Evolutionary conservation across 352 stramenopile species (phyloP).

Genomic region (Pelagophyceae sp.): DNA sequence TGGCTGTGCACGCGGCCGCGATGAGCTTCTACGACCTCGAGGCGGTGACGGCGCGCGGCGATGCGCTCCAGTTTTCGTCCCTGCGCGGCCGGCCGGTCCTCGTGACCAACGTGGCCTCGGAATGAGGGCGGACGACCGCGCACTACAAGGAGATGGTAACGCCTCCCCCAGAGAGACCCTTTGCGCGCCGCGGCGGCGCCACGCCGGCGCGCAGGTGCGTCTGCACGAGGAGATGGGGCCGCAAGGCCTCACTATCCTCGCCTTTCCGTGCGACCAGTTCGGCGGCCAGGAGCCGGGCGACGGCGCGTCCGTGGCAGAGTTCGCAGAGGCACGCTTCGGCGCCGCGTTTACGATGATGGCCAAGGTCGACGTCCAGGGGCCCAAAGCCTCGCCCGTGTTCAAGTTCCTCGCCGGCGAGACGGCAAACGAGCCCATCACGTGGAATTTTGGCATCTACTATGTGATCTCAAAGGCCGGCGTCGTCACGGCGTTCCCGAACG

Average conservation of each 20-base stretch:
- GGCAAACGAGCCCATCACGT: background rate
- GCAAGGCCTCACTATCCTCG: conserved; percentile 79
- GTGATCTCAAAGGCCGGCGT: background rate
- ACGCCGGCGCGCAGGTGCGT: no score
- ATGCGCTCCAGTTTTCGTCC: conserved; percentile 42
- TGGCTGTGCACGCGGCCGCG: no score
- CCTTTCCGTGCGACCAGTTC: conserved; percentile 93
- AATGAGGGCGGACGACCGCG: conserved; percentile 56
- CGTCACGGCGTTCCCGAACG: background rate
- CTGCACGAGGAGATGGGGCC: no score
- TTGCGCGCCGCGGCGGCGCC: no score
- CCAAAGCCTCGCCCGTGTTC: conserved; percentile 70
- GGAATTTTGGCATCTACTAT: conserved; percentile 18
- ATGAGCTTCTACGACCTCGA: conserved; percentile 56
- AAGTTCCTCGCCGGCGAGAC: conserved; percentile 66
- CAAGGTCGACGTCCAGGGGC: conserved; percentile 88
- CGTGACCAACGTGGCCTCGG: conserved; percentile 54
- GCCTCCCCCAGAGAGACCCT: no score
- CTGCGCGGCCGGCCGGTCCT: conserved; percentile 52
- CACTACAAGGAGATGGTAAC: no score
- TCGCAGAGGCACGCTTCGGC: conserved; percentile 57
- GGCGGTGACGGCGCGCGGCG: conserved; percentile 48
- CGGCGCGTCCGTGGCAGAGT: conserved; percentile 52
- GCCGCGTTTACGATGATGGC: conserved; percentile 69
- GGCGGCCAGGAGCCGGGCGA: conserved; percentile 68